Conservation (phyloP, 2,329 filamentous ascomycete species). For the Talaromyces sp. region DNA sequence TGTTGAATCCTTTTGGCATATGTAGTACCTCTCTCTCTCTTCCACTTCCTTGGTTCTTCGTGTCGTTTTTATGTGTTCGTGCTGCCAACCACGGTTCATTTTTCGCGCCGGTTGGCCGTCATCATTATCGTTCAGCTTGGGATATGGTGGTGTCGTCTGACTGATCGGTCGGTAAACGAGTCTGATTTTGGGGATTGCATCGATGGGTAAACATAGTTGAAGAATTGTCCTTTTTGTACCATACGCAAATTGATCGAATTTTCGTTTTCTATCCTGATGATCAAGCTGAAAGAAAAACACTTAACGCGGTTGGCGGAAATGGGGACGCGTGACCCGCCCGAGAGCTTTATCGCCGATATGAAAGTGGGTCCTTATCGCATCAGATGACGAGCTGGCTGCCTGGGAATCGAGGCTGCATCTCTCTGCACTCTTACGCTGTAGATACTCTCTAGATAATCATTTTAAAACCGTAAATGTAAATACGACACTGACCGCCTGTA, state of each 20-base stretch:
- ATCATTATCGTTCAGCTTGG: neutral
- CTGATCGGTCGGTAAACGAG: neutral
- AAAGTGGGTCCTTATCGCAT: slow-evolving; percentile 13
- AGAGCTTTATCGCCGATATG: slow-evolving; percentile 4
- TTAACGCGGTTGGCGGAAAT: slow-evolving; percentile 2
- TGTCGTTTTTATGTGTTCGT: slow-evolving; percentile 2
- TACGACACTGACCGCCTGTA: neutral
- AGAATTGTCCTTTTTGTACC: slow-evolving; percentile 5
- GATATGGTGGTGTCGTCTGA: slow-evolving; percentile 2
- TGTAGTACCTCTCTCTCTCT: slow-evolving; percentile 4
- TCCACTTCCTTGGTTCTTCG: neutral
- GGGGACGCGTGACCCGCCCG: slow-evolving; percentile 2
- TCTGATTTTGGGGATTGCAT: neutral
- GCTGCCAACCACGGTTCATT: slow-evolving; percentile 1
- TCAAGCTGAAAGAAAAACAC: neutral
- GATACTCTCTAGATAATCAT: too few species aligned
- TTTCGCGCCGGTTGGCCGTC: neutral
- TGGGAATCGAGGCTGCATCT: neutral
- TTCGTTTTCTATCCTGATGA: neutral
- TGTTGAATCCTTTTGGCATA: slow-evolving; percentile 11
- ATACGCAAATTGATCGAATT: slow-evolving; percentile 9
- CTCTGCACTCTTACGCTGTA: too few species aligned
- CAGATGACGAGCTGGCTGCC: slow-evolving; percentile 9
- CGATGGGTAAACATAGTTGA: neutral
- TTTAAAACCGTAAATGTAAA: neutral